Conservation (phyloP, 1,139 yeast genomes). For the Suhomyces chickasaworum region DNA sequence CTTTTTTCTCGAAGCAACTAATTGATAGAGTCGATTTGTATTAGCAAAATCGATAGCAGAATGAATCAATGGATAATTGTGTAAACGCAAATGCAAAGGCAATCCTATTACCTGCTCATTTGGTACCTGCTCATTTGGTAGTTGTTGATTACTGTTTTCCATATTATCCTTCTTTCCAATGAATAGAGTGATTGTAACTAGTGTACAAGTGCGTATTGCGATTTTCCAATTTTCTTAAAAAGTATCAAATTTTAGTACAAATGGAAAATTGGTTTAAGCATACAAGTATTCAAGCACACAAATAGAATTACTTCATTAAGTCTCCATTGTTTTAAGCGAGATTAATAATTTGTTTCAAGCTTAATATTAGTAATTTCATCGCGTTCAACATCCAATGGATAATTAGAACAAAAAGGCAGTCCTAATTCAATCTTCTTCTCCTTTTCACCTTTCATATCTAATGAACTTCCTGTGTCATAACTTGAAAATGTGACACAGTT, state of each 20-base stretch:
- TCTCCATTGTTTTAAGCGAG: no score
- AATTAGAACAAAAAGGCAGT: neutral
- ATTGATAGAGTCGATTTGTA: conserved; percentile 25
- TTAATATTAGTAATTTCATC: no score
- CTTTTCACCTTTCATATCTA: neutral
- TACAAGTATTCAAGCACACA: neutral
- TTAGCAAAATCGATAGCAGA: conserved; percentile 22
- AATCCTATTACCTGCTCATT: neutral
- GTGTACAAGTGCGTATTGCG: no score
- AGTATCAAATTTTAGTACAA: neutral
- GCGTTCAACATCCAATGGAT: neutral
- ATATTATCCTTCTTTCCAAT: neutral
- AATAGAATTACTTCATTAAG: neutral
- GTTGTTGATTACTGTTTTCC: neutral
- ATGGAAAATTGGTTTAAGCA: neutral
- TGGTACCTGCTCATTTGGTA: neutral
- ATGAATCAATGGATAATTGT: conserved; percentile 28
- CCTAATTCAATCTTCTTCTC: neutral
- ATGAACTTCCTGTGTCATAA: neutral
- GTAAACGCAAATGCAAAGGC: conserved; percentile 20
- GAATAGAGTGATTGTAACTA: no score
- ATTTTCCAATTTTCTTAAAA: neutral
- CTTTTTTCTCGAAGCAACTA: conserved; percentile 17
- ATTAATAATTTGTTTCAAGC: no score
- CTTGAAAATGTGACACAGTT: neutral